Evolutionary conservation across 164 flowering plant species (phyloP), one percentile per base, ranked within the genome.

Genomic region (Vitis labrusca): DNA sequence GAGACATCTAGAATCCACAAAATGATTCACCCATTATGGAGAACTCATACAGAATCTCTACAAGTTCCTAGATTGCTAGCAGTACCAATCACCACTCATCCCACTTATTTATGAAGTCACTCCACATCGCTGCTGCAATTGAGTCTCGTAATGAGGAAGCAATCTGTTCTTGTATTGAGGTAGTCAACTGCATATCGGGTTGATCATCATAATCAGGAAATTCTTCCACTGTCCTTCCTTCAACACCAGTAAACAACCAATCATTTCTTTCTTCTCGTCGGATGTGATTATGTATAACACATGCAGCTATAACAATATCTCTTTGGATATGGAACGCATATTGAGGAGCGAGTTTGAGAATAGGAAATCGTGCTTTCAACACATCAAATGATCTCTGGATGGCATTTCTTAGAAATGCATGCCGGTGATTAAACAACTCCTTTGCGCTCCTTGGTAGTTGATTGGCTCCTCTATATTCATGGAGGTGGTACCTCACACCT

Each of bases 341-440:
- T 15, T 84, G 89, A 59, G 95, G 86, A 13, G 89, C 86, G 63
- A 83, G 81, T 73, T 87, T 88, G 63, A 90, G 89, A 51, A 92
- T 88, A 2, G 93, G 95, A 68, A 92, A 90, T 30, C 93, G 77
- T 32, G 79, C 73, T 73, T 82, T 90, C 78, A 90, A 66, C 68
- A 88, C 79, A 68, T 72, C 63, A 62, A 83, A 84, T 44, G 82
- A 81, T 61, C 72, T 84, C 58, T 74, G 77, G 44, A 86, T 87
- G 57, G 74, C 85, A 59, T 73, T 83, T 69, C 86, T 76, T n/a
- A 89, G 74, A 63, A 71, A 86, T 52, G 88, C 73, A 63, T 92
- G 95, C 49, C 92, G 79, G 68, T 89, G 92, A 73, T 92, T 92
- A 61, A 88, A 92, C 17, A 90, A 80, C 70, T 92, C 97, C 75